These are phyloP conservation scores for Cladophialophora exuberans DNA, from an alignment of 2,329 filamentous ascomycete species.

Conservation along the genomic window DNA sequence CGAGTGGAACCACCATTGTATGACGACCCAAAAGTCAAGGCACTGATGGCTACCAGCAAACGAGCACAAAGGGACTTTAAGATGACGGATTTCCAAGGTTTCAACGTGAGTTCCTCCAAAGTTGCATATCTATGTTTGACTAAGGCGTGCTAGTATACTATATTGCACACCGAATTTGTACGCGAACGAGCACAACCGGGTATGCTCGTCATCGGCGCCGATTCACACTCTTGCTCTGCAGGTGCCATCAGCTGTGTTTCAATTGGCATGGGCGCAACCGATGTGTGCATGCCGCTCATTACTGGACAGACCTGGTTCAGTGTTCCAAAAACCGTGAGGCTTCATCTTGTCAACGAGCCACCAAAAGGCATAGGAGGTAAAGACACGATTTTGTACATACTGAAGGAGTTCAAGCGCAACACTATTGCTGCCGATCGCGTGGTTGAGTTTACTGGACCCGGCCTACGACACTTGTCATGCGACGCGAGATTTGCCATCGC, in stretches of 20 bases:
- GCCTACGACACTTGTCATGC: constrained; percentile 42
- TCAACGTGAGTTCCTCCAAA: too few species aligned
- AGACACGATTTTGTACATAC: constrained; percentile 50
- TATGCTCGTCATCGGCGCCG: constrained; percentile 48
- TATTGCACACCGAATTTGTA: constrained; percentile 53
- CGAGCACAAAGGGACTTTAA: too few species aligned
- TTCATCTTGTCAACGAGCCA: constrained; percentile 44
- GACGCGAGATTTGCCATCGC: constrained; percentile 53
- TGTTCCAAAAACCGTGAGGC: constrained; percentile 47
- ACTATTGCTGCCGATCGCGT: constrained; percentile 50
- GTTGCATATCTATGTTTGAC: too few species aligned
- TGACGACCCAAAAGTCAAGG: too few species aligned
- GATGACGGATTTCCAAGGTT: too few species aligned
- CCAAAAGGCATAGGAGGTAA: constrained; percentile 47
- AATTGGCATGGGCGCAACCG: constrained; percentile 50
- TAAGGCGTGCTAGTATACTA: constrained; percentile 40
- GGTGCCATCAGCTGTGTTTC: constrained; percentile 46
- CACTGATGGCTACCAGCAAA: too few species aligned
- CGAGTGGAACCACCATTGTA: too few species aligned
- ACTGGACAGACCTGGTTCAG: constrained; percentile 54
- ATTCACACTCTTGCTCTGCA: constrained; percentile 53
- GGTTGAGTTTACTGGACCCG: constrained; percentile 51
- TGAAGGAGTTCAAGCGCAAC: constrained; percentile 49
- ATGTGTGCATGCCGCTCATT: constrained; percentile 50
- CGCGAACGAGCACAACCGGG: constrained; percentile 50